Percentiles rank a stretch among this genome's conserved stretches.
These are phyloP conservation scores for Leccinum fuscescens DNA, from an alignment of 1,284 basidiomycete genomes.

Conservation along the genomic window DNA sequence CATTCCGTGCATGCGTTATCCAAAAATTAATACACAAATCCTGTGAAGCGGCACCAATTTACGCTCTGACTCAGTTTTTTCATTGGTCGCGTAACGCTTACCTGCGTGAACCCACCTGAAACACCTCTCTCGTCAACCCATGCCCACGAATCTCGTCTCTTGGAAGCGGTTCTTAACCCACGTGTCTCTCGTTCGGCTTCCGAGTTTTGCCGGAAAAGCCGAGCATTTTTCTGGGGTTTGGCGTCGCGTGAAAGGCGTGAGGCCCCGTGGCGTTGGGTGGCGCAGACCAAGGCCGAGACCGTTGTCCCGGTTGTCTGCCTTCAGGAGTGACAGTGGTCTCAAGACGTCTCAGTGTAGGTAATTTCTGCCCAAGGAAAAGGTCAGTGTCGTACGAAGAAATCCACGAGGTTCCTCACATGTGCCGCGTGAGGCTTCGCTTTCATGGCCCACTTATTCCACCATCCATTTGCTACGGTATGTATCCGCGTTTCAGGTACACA, in stretches of 20 bases:
- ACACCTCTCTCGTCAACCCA: slow-evolving; percentile 2
- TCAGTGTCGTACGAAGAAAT: slow-evolving; percentile 16
- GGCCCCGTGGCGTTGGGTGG: slow-evolving; percentile 21
- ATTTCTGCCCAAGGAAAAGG: slow-evolving; percentile 26
- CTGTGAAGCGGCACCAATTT: slow-evolving; percentile 8
- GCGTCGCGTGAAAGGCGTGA: slow-evolving; percentile 13
- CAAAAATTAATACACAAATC: slow-evolving; percentile 25
- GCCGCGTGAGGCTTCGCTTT: slow-evolving; percentile 18
- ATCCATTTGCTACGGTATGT: slow-evolving; percentile 53
- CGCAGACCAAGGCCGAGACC: slow-evolving; percentile 24
- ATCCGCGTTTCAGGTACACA: slow-evolving; percentile 33
- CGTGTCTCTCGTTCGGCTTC: slow-evolving; percentile 13
- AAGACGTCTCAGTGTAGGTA: slow-evolving; percentile 37
- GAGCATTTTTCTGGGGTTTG: slow-evolving; percentile 18
- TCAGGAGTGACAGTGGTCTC: slow-evolving; percentile 50
- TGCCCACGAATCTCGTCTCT: neutral
- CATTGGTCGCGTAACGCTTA: slow-evolving; percentile 12
- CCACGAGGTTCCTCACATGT: slow-evolving; percentile 23
- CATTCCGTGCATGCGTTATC: slow-evolving; percentile 13
- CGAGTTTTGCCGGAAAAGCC: slow-evolving; percentile 7
- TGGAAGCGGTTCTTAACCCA: slow-evolving; percentile 8
- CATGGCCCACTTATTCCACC: slow-evolving; percentile 57
- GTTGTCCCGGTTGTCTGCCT: slow-evolving; percentile 34
- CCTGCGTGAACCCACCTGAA: slow-evolving; percentile 11
- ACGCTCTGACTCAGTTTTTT: neutral